Evolutionary conservation across 2,329 filamentous ascomycete species (phyloP).

Genomic region (Madurella mycetomatis): DNA sequence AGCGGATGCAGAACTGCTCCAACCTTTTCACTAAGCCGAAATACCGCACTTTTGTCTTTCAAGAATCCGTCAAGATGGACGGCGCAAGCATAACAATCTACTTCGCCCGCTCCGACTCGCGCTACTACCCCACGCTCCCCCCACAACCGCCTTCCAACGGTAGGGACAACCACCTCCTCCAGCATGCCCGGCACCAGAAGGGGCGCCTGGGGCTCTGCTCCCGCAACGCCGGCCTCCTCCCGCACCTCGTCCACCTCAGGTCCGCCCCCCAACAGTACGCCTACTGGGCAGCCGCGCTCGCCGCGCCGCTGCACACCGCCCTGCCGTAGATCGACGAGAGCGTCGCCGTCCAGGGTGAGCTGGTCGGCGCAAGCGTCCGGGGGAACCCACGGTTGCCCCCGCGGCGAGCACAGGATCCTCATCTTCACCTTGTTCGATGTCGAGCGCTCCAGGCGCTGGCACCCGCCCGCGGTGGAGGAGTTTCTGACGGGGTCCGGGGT

Average conservation of each 20-base stretch:
- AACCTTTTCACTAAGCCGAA: slow-evolving; percentile 29
- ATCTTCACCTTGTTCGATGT: slow-evolving; percentile 34
- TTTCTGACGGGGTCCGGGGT: slow-evolving; percentile 29
- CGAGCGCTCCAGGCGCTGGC: slow-evolving; percentile 26
- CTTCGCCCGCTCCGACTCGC: slow-evolving; percentile 29
- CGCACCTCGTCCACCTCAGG: slow-evolving; percentile 12
- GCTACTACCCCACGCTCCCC: slow-evolving; percentile 17
- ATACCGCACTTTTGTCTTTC: slow-evolving; percentile 28
- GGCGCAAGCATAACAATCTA: slow-evolving; percentile 37
- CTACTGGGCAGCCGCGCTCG: slow-evolving; percentile 27
- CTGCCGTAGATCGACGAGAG: slow-evolving; percentile 20
- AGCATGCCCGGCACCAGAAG: slow-evolving; percentile 18
- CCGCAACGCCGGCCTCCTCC: slow-evolving; percentile 25
- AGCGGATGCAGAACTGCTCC: slow-evolving; percentile 27
- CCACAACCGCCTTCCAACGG: slow-evolving; percentile 1
- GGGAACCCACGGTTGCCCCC: slow-evolving; percentile 28
- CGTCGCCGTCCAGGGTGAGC: slow-evolving; percentile 32
- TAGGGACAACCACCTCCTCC: background rate
- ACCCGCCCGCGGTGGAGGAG: slow-evolving; percentile 27
- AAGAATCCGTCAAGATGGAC: slow-evolving; percentile 39
- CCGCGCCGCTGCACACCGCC: slow-evolving; percentile 22
- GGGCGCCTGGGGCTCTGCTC: slow-evolving; percentile 33
- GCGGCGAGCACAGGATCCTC: slow-evolving; percentile 29
- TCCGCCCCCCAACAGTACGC: background rate
- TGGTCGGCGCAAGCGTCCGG: slow-evolving; percentile 28